Evolutionary conservation across 257 asterid species (phyloP).

Genomic region (Scutellaria minor): DNA sequence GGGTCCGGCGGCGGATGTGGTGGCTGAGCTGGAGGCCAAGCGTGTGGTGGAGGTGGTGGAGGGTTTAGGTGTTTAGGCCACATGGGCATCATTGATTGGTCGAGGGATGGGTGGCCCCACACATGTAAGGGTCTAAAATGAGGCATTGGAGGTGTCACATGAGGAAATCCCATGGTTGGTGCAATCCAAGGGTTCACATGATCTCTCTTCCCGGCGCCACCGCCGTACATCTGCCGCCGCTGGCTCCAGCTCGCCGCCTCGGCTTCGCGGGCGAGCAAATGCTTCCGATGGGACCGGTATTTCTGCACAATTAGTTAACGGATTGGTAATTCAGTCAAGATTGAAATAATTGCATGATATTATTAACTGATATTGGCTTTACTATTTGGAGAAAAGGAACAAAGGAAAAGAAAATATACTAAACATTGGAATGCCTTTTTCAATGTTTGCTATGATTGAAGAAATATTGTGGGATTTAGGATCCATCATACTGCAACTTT

Average conservation of each 20-base stretch:
- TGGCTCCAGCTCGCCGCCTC: constrained; percentile 88
- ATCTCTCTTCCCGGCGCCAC: constrained; percentile 56
- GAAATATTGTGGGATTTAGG: constrained; percentile 28
- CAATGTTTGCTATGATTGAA: constrained; percentile 25
- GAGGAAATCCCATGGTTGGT: constrained; percentile 72
- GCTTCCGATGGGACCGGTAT: constrained; percentile 86
- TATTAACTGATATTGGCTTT: not conserved
- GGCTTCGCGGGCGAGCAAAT: constrained; percentile 82
- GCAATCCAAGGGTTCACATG: constrained; percentile 54
- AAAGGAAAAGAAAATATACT: constrained; percentile 9
- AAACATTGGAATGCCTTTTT: constrained; percentile 21
- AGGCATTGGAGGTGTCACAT: constrained; percentile 58
- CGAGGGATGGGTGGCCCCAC: constrained; percentile 94
- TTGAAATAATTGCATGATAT: too few relatives aligned
- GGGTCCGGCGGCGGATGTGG: constrained; percentile 49
- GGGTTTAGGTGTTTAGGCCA: constrained; percentile 81
- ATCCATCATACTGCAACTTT: not conserved
- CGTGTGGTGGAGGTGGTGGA: constrained; percentile 41
- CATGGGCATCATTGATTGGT: constrained; percentile 72
- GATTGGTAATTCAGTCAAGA: not conserved
- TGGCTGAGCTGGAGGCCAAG: constrained; percentile 47
- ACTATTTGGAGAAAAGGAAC: constrained; percentile 18
- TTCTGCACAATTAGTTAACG: constrained; percentile 52
- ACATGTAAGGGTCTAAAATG: constrained; percentile 91
- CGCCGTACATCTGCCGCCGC: constrained; percentile 68